Evolutionary conservation across 148 eudicot species (phyloP), one percentile per base, ranked within the genome.

Genomic region (Amaranthus palmeri): DNA sequence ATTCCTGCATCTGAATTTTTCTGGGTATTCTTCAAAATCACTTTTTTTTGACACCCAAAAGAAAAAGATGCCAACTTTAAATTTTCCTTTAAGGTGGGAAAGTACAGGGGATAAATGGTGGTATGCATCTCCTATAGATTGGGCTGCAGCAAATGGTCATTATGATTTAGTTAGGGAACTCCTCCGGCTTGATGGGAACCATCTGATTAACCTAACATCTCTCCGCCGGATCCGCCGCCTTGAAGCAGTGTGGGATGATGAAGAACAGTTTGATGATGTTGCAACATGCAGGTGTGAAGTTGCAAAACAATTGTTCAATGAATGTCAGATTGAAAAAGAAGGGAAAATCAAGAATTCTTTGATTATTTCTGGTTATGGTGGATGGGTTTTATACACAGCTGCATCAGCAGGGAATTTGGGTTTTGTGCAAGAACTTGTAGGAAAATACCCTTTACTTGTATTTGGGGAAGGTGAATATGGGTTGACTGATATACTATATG

Each of bases 41-140:
- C 41, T 6, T 3, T 61, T 46, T 80, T 63, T 10, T 25, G 8
- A 15, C 1, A 15, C 46, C 10, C 54, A 54, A 73, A 10, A 2
- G 12, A 11, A 45, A 18, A 76, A 76, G 42, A 80, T 80, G 82
- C 12, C 58, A 10, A 69, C 76, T 43, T 71, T 72, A 61, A 66
- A 80, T 80, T 88, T 95, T 64, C 96, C 96, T 5, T 80, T 95
- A 5, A 79, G 99, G 70, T 96, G 97, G 99, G 97, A 96, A 81
- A 96, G 99, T 83, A 92, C 99, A 10, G 96, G 99, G 36, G 99
- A 96, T 54, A 92, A 92, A 61, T 96, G 99, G 99, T 96, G 99
- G 99, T 96, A 88, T 70, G 99, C 96, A 55, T 84, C 93, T 15
- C 99, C 99, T n/a, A 87, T 96, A 53, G 99, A 96, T 65, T 96